Conservation (phyloP, 805 yeast species). For the Pichia eremophila region DNA sequence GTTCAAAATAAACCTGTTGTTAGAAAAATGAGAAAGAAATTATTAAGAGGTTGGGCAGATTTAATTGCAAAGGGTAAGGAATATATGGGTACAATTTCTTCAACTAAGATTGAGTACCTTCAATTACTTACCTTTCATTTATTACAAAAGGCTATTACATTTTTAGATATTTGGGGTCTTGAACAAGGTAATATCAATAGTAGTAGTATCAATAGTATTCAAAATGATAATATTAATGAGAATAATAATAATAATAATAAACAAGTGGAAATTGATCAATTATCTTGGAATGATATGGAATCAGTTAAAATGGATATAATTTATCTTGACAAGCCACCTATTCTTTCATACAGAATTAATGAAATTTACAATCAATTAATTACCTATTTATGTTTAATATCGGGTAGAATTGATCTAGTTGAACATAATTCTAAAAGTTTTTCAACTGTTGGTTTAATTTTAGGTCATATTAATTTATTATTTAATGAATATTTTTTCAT, state of each 20-base stretch:
- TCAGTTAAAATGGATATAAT: conserved; percentile 27
- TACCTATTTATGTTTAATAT: conserved; percentile 53
- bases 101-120: conserved; percentile 49
- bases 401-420: conserved; percentile 71
- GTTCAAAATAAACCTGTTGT: conserved; percentile 56
- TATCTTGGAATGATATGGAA: not conserved
- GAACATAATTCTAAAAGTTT: conserved; percentile 68
- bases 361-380: conserved; percentile 54
- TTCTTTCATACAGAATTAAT: conserved; percentile 50
- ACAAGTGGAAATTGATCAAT: not conserved
- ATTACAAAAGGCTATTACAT: conserved; percentile 50
- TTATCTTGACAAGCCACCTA: conserved; percentile 45
- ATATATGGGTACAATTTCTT: conserved; percentile 53
- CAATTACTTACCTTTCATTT: conserved; percentile 61
- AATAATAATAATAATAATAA: not conserved
- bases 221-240: not conserved
- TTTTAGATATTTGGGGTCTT: conserved; percentile 62
- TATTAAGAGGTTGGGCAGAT: conserved; percentile 75
- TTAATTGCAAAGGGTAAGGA: conserved; percentile 70
- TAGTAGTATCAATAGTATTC: not conserved
- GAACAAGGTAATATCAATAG: conserved; percentile 41
- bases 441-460: conserved; percentile 52
- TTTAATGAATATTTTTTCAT: conserved; percentile 43
- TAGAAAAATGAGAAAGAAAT: conserved; percentile 53
- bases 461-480: conserved; percentile 59